phyloP scores from a whole-genome alignment of 495 filamentous ascomycete genomes.

The Penicillium flavigenum region DNA sequence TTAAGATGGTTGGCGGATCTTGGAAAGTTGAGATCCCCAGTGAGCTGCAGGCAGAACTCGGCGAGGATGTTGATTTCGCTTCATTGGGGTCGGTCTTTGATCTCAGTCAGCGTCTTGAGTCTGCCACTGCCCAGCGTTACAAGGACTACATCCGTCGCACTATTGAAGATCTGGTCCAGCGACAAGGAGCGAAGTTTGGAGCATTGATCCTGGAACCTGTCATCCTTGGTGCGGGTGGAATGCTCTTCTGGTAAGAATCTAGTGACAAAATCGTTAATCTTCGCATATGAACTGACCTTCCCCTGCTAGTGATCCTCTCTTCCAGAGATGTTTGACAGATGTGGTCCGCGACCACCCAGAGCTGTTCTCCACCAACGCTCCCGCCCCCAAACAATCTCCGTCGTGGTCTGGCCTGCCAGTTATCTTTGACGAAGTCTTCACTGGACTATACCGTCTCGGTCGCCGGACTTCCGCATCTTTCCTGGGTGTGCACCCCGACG shows the following conservation, averaged over 20 bases:
- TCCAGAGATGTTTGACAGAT: conserved; percentile 64
- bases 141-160: conserved; percentile 54
- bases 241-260: conserved; percentile 64
- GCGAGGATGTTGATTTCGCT: conserved; percentile 43
- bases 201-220: conserved; percentile 74
- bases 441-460: conserved; percentile 75
- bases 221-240: conserved; percentile 73
- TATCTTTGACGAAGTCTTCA: conserved; percentile 80
- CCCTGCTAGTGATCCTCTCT: conserved; percentile 64
- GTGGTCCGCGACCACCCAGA: conserved; percentile 57
- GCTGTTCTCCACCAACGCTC: conserved; percentile 39
- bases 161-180: conserved; percentile 48
- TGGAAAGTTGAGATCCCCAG: conserved; percentile 62
- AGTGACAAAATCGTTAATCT: not conserved
- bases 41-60: conserved; percentile 47
- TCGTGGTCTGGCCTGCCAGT: conserved; percentile 71
- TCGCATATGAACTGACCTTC: not conserved
- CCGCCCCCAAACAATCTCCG: conserved; percentile 16
- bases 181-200: conserved; percentile 64
- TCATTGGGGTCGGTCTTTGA: conserved; percentile 62
- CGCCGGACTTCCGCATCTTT: conserved; percentile 63
- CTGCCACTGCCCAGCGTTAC: conserved; percentile 48
- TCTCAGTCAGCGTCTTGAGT: conserved; percentile 45
- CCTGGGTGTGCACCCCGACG: conserved; percentile 62
- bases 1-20: conserved; percentile 58